These are phyloP conservation scores for Allantophomopsis lycopodina DNA, from an alignment of 2,329 filamentous ascomycete species.

Conservation along the genomic window DNA sequence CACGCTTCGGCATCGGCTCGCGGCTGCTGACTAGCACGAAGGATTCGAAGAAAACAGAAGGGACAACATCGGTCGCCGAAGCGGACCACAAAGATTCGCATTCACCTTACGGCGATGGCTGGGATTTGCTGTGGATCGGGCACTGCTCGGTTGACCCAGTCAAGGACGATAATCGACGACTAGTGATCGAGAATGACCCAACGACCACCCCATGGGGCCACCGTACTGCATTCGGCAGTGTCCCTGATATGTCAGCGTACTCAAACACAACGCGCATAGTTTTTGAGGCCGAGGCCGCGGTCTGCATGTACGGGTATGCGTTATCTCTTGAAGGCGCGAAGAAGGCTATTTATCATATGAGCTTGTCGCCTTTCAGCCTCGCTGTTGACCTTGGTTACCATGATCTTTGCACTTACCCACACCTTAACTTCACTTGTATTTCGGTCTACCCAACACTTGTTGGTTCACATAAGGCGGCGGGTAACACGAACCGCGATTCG, in stretches of 20 bases:
- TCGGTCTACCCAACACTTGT: too few relatives aligned
- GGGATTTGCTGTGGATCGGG: constrained; percentile 38
- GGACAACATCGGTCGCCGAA: background rate
- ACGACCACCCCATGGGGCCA: too few relatives aligned
- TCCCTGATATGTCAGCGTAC: too few relatives aligned
- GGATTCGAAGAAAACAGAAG: background rate
- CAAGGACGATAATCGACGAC: background rate
- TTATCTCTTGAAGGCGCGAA: background rate
- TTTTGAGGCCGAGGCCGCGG: background rate
- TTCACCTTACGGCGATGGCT: constrained; percentile 33
- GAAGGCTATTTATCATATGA: background rate
- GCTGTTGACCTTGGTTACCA: too few relatives aligned
- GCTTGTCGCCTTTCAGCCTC: too few relatives aligned
- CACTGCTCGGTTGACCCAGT: constrained; percentile 21
- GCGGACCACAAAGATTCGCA: background rate
- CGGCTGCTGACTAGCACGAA: constrained; percentile 3
- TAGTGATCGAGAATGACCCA: too few relatives aligned
- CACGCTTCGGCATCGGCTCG: constrained; percentile 13
- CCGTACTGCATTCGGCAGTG: too few relatives aligned
- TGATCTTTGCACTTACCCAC: too few relatives aligned
- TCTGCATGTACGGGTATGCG: background rate
- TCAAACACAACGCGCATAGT: too few relatives aligned
- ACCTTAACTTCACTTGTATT: too few relatives aligned
- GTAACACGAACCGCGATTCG: too few relatives aligned
- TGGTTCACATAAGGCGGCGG: too few relatives aligned